Evolutionary conservation across 345 rosid genomes (phyloP), one percentile per base, ranked within the genome.

Genomic region (Euphorbia pulcherrima): DNA sequence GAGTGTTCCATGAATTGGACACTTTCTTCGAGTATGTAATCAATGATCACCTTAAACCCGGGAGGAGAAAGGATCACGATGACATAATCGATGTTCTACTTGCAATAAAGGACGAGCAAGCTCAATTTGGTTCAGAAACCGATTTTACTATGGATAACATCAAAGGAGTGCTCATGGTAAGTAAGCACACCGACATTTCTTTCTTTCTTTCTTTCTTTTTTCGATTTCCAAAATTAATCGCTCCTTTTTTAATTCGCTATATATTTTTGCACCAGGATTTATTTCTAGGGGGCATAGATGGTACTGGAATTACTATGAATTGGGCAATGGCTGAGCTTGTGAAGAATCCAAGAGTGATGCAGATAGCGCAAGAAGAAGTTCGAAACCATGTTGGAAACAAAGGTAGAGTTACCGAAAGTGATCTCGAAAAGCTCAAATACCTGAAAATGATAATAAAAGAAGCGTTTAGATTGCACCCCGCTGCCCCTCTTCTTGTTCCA

Each of bases 281-380:
- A 39, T 67, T 67, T 53, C 37, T 85, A 23, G 90, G 70, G 18
- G 90, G 88, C 60, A 63, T 81, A 4, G 88, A 87, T 75, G 82
- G 87, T 5, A 65, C 77, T 27, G 79, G 87, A 5, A 65, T 78
- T n/a, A 72, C 77, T 0, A 58, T 85, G 60, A 58, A 55, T n/a
- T 86, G 95, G 95, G 84, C 89, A 20, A 79, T 88, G 84, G 63
- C 95, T 47, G 91, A 86, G 77, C 72, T 88, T 0, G 21, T 40
- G 0, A 78, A 71, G 67, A 78, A 72, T 10, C 84, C 86, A 44
- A 74, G 74, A 64, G 61, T 79, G 57, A 82, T 87, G 88, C 75
- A 81, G 68, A 89, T 79, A 81, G 87, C 76, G n/a, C 92, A 84
- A 60, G 80, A 76, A 0, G 88, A 85, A 59, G 63, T 87, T 20